Percentiles rank a stretch among this genome's conserved stretches.
Evolutionary conservation across 1,284 basidiomycete species (phyloP).

Genomic region (Vanrija humicola): DNA sequence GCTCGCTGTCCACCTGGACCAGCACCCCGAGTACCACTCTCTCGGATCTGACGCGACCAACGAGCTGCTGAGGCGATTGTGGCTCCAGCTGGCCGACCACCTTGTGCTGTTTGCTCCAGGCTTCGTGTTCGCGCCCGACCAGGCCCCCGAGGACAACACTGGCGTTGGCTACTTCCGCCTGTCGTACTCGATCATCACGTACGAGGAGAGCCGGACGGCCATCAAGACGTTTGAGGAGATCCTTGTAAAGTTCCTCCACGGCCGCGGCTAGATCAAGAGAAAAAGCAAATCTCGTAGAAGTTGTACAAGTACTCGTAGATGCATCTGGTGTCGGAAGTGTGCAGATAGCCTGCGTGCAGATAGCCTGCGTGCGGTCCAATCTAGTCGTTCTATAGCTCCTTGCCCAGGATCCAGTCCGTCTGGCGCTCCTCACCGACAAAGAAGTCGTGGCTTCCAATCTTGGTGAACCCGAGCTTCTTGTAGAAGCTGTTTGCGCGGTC

Average conservation of each 20-base stretch:
- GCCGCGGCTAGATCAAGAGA: not conserved
- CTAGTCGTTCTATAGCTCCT: not conserved
- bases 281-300: too few relatives aligned
- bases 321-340: too few relatives aligned
- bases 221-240: slow-evolving; percentile 41
- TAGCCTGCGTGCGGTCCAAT: too few relatives aligned
- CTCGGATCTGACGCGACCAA: slow-evolving; percentile 33
- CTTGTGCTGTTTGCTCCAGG: slow-evolving; percentile 48
- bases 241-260: slow-evolving; percentile 38
- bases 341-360: too few relatives aligned
- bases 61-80: slow-evolving; percentile 38
- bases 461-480: slow-evolving; percentile 24
- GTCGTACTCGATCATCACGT: slow-evolving; percentile 43
- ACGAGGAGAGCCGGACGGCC: slow-evolving; percentile 39
- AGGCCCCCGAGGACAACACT: slow-evolving; percentile 19
- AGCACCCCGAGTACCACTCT: slow-evolving; percentile 55
- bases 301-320: too few relatives aligned
- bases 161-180: slow-evolving; percentile 47
- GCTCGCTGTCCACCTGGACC: slow-evolving; percentile 63
- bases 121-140: slow-evolving; percentile 23
- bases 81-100: slow-evolving; percentile 43
- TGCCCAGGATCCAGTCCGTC: slow-evolving; percentile 10
- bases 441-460: slow-evolving; percentile 19
- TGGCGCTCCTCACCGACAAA: slow-evolving; percentile 11
- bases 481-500: slow-evolving; percentile 26